Percentiles rank a stretch among this genome's conserved stretches.
phyloP scores from a whole-genome alignment of 2,329 filamentous ascomycete species.

The Keithomyces neogunnii region DNA sequence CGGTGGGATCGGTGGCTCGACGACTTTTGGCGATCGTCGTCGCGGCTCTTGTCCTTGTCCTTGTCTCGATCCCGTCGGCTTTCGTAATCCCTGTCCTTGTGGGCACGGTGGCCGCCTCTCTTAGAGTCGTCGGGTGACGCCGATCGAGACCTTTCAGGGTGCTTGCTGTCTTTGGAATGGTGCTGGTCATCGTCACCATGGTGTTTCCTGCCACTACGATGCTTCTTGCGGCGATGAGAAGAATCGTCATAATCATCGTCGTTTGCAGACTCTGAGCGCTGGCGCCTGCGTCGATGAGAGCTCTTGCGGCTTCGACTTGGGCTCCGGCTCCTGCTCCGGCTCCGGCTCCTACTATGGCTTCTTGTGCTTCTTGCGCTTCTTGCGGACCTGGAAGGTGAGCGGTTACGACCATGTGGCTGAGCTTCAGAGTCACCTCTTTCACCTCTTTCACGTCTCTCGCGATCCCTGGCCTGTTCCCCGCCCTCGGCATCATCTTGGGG shows the following conservation, averaged over 20 bases:
- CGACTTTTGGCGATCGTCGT: conserved; percentile 33
- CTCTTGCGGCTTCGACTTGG: conserved; percentile 30
- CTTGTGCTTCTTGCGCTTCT: conserved; percentile 17
- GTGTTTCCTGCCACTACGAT: conserved; percentile 34
- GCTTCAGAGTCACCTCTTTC: conserved; percentile 14
- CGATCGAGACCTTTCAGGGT: conserved; percentile 53
- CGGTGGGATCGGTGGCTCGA: conserved; percentile 32
- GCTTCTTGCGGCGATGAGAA: conserved; percentile 40
- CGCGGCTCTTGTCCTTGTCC: conserved; percentile 36
- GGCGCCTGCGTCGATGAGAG: conserved; percentile 41
- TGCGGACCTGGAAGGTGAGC: conserved; percentile 26
- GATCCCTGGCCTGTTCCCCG: conserved; percentile 21
- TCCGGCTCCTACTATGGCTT: conserved; percentile 9
- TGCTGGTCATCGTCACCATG: conserved; percentile 38
- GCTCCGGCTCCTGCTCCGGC: conserved; percentile 16
- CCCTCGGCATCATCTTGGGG: conserved; percentile 9
- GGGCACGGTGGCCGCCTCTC: conserved; percentile 51
- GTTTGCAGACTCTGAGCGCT: conserved; percentile 44
- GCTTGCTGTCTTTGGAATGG: conserved; percentile 30
- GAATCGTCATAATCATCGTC: conserved; percentile 37
- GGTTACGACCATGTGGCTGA: conserved; percentile 9
- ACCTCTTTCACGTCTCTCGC: conserved; percentile 17
- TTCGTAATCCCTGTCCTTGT: conserved; percentile 44
- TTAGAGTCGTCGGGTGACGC: conserved; percentile 53
- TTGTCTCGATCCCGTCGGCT: conserved; percentile 26